These are phyloP conservation scores for Hansenula sp. DNA, from an alignment of 1,139 yeast genomes.

Conservation along the genomic window DNA sequence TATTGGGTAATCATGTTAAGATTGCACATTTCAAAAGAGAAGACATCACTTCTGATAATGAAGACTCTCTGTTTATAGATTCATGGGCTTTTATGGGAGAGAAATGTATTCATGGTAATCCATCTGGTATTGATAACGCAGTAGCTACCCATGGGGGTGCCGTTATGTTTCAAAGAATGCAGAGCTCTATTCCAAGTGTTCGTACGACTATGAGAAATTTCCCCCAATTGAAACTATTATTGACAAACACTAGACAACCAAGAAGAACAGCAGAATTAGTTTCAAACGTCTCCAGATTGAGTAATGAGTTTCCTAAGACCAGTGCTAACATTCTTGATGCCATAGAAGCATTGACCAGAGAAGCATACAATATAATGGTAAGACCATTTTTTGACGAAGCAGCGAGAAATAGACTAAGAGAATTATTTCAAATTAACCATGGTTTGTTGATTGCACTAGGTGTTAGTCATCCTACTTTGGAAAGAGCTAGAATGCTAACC, in stretches of 20 bases:
- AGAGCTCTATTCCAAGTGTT: slow-evolving; percentile 52
- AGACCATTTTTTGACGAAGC: slow-evolving; percentile 45
- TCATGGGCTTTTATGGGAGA: slow-evolving; percentile 92
- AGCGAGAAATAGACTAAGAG: slow-evolving; percentile 46
- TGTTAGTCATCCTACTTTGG: slow-evolving; percentile 89
- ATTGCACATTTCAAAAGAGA: slow-evolving; percentile 25
- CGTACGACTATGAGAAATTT: slow-evolving; percentile 66
- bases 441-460: slow-evolving; percentile 84
- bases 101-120: slow-evolving; percentile 93
- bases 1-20: slow-evolving; percentile 53
- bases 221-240: slow-evolving; percentile 69
- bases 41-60: slow-evolving; percentile 28
- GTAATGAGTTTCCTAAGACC: slow-evolving; percentile 49
- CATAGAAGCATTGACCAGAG: slow-evolving; percentile 63
- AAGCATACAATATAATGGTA: slow-evolving; percentile 62
- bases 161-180: slow-evolving; percentile 74
- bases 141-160: slow-evolving; percentile 98
- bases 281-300: slow-evolving; percentile 62
- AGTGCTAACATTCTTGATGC: slow-evolving; percentile 61
- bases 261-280: slow-evolving; percentile 85
- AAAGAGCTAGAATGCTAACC: slow-evolving; percentile 59
- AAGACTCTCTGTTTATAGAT: slow-evolving; percentile 63
- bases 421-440: slow-evolving; percentile 80
- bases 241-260: slow-evolving; percentile 84
- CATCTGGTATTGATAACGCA: slow-evolving; percentile 95